A percentile compares a stretch with the other conserved stretches of the same genome.
Evolutionary conservation across 768 basidiomycete genomes (phyloP).

Genomic region (Pulveroboletus ravenelii): DNA sequence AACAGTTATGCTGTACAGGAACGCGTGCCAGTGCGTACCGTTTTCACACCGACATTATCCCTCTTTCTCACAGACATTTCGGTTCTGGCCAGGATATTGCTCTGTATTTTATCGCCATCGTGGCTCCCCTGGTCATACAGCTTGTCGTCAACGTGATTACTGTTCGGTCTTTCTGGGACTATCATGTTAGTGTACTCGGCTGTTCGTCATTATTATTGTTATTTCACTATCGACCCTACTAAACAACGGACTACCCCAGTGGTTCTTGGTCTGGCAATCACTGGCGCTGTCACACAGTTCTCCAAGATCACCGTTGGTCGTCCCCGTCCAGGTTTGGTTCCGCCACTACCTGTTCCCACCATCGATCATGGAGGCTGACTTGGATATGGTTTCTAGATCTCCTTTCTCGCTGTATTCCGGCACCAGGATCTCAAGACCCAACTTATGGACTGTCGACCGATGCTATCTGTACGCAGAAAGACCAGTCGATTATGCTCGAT

Average conservation of each 20-base stretch:
- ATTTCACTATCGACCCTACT: constrained; percentile 23
- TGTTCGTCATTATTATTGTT: constrained; percentile 29
- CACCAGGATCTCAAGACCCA: constrained; percentile 57
- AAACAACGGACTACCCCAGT: constrained; percentile 37
- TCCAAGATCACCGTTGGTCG: constrained; percentile 85
- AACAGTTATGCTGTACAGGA: constrained; percentile 67
- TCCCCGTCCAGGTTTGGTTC: constrained; percentile 69
- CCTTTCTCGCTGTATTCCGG: constrained; percentile 56
- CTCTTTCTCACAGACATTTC: background rate
- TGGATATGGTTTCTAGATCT: constrained; percentile 17
- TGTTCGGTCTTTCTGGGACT: constrained; percentile 84
- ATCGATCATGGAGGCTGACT: background rate
- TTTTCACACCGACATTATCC: background rate
- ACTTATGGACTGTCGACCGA: constrained; percentile 69
- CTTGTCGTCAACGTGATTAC: constrained; percentile 66
- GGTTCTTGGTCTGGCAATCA: constrained; percentile 66
- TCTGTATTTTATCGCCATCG: constrained; percentile 49
- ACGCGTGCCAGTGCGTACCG: constrained; percentile 61
- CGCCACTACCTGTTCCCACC: background rate
- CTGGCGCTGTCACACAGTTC: constrained; percentile 80
- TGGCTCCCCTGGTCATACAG: constrained; percentile 68
- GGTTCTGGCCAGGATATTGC: constrained; percentile 37
- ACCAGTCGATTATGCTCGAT: constrained; percentile 56
- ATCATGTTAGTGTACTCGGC: constrained; percentile 61
- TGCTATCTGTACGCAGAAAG: constrained; percentile 73